Base-by-base conservation (phyloP, 768 basidiomycete genomes). In the Auriscalpium vulgare region DNA sequence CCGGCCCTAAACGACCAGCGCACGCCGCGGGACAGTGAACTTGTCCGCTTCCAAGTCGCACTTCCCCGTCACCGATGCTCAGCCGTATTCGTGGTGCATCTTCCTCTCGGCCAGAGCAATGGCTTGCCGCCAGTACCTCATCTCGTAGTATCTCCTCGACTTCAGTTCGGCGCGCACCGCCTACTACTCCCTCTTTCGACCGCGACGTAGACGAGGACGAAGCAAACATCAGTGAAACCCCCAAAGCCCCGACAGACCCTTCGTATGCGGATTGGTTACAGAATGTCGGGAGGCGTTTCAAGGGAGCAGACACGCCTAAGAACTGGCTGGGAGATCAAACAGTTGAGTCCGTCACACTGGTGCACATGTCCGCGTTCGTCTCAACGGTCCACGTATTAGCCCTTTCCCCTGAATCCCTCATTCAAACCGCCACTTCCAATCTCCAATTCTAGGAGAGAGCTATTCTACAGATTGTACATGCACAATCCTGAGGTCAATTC, bases 371-470 rank as follows among this genome's bases (percentile, higher is more conserved):
- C 50, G 40, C 54, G 50, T 59, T 49, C 56, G 17, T 16, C 54
- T 54, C 56, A 61, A 35, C 59, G 50, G 21, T 19, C 37, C n/a
- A 10, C 53, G 21, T 47, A 11, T 53, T 56, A 94, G 91, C 91
- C 91, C 0, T 94, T 94, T 67, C 89, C 90, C 11, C 74, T 89
- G 70, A 95, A 95, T 65, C 82, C 82, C 6, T 82, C 87, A 1
- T 95, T 94, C 71, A 81, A 79, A 62, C 92, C 93, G 6, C 88
- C 87, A 10, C 69, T 81, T 7, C 91, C 92, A 6, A 71, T 91
- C 48, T 87, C 90, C 1, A 81, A 92, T 60, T 66, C 62, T 8
- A 67, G 80, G 43, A 78, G 84, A 45, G 72, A 76, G 1, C 67
- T 67, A 17, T 79, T 95, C 40, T 94, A 85, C 68, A 59, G 70